Base-by-base conservation (phyloP, 768 basidiomycete species). In the Auriscalpium vulgare region DNA sequence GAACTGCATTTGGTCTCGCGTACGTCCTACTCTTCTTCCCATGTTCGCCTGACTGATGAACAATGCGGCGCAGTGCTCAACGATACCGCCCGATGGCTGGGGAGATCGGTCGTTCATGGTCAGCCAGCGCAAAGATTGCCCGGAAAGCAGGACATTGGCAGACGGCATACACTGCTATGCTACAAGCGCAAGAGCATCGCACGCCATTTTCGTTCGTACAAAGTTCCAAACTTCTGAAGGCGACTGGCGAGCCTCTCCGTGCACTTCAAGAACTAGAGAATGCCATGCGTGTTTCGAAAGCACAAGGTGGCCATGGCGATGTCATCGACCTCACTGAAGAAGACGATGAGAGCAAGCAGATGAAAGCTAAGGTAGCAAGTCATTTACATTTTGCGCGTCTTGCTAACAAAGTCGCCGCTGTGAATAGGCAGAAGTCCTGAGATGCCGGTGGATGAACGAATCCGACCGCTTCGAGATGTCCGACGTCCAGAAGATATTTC, bases 111-210 rank as follows among this genome's bases (percentile, higher is more conserved):
- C 78, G 80, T 48, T 85, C 91, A 1, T 99, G 97, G 97, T 78
- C 98, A 11, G 76, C 82, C 29, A 97, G 88, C 57, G 88, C 95
- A n/a, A 97, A 95, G 68, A 93, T 94, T 55, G 97, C 97, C 37
- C 77, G 97, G 37, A 99, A 97, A 67, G 90, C 94, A 3, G 88
- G 91, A 0, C 94, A 98, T 67, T 86, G 83, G 77, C 95, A 97
- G 72, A 97, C 95, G 0, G 93, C 97, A 2, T 99, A 98, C 67
- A 97, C 91, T 65, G 94, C 97, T 7, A 83, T 89, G 60, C 78
- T 99, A 0, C 97, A 99, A 70, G 92, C 94, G 0, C 81, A 85
- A 55, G 85, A 91, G 64, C 77, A 75, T 59, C 77, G 82, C 19
- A 79, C 84, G 0, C 78, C 79, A 0, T 93, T 87, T 66, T 81